Percentiles rank a stretch among this genome's conserved stretches.
These are phyloP conservation scores for Persicaria tinctoria DNA, from an alignment of 148 eudicot species.

Conservation along the genomic window DNA sequence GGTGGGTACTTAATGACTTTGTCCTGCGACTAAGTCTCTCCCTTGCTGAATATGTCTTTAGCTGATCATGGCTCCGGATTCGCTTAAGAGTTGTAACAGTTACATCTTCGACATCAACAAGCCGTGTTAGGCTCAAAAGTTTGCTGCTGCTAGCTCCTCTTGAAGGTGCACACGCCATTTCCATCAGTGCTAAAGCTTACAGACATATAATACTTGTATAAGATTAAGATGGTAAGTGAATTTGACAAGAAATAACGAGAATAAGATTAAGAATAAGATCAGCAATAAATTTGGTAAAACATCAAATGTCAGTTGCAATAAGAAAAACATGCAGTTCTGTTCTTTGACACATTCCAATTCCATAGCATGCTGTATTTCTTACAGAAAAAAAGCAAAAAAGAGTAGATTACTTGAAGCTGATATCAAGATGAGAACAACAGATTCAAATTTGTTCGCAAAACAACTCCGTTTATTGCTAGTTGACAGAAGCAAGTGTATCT, in stretches of 20 bases:
- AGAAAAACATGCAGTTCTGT: not conserved
- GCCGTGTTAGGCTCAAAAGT: not conserved
- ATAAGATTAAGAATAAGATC: not conserved
- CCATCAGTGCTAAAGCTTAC: not conserved
- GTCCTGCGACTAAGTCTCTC: constrained; percentile 14
- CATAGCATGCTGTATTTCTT: too few species aligned
- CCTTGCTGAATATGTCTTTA: not conserved
- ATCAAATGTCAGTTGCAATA: not conserved
- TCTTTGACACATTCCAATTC: too few species aligned
- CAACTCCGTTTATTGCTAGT: not conserved
- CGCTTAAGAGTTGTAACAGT: constrained; percentile 7
- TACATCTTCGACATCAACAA: not conserved
- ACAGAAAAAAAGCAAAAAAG: not conserved
- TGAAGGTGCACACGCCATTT: constrained; percentile 2
- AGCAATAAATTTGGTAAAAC: not conserved
- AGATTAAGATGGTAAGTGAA: not conserved
- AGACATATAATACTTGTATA: not conserved
- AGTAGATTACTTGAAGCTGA: not conserved
- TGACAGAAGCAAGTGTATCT: not conserved
- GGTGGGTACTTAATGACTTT: constrained; percentile 17
- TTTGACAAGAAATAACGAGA: not conserved
- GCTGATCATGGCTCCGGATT: constrained; percentile 13
- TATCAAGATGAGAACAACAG: not conserved
- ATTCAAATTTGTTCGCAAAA: not conserved
- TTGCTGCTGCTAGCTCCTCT: constrained; percentile 1